phyloP scores from a whole-genome alignment of 2,329 filamentous ascomycete species.

The Diaporthe amygdali region DNA sequence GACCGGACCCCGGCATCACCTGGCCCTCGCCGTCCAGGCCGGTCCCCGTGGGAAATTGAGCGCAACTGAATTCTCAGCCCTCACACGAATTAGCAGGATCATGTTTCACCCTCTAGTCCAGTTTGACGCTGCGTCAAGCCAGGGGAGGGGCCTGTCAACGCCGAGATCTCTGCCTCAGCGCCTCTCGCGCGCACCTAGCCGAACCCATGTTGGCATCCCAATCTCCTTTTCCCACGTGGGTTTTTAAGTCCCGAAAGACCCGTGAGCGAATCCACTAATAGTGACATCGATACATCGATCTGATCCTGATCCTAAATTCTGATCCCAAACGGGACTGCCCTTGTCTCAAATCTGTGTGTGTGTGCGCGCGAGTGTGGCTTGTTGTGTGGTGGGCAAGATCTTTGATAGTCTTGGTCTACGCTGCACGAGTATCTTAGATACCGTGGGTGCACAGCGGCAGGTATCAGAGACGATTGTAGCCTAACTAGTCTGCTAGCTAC shows the following conservation, averaged over 20 bases:
- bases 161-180: background rate
- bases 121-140: constrained; percentile 2
- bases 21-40: background rate
- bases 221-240: constrained; percentile 21
- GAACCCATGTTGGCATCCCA: constrained; percentile 5
- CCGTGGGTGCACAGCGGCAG: background rate
- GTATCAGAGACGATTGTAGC: too few relatives aligned
- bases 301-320: background rate
- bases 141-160: constrained; percentile 2
- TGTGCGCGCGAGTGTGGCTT: background rate
- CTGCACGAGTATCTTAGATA: background rate
- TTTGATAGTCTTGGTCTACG: background rate
- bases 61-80: constrained; percentile 9
- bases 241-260: constrained; percentile 15
- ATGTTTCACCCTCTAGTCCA: constrained; percentile 13
- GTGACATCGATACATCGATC: background rate
- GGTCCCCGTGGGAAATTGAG: background rate
- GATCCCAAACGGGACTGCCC: background rate
- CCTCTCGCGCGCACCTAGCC: background rate
- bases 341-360: background rate
- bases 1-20: background rate
- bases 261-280: background rate
- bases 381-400: background rate
- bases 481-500: too few relatives aligned
- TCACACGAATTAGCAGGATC: constrained; percentile 4